Conservation (phyloP, 768 basidiomycete genomes). For the Lepiota venenata region DNA sequence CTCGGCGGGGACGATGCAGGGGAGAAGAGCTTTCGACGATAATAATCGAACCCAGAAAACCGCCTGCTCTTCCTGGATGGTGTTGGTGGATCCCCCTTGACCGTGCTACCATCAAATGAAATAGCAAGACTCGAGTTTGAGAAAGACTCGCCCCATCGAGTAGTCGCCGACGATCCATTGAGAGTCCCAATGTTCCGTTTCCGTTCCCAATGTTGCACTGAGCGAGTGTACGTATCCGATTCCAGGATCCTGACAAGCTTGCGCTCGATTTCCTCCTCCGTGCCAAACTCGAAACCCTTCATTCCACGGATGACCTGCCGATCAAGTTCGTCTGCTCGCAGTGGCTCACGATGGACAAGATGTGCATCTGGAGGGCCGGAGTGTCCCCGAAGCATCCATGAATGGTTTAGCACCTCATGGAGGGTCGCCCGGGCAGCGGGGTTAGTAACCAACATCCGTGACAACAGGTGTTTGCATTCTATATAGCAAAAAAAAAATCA, state of each 20-base stretch:
- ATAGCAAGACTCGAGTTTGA: slow-evolving; percentile 71
- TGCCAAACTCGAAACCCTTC: slow-evolving; percentile 96
- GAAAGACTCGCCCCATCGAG: slow-evolving; percentile 53
- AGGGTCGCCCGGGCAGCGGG: slow-evolving; percentile 83
- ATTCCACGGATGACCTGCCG: slow-evolving; percentile 82
- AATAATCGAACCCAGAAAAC: slow-evolving; percentile 96
- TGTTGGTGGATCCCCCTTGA: slow-evolving; percentile 38
- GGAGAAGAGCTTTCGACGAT: slow-evolving; percentile 84
- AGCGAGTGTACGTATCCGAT: slow-evolving; percentile 71
- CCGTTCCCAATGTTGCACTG: slow-evolving; percentile 77
- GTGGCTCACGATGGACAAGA: slow-evolving; percentile 84
- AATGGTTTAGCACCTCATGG: slow-evolving; percentile 80
- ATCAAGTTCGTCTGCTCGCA: slow-evolving; percentile 87
- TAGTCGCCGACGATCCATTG: slow-evolving; percentile 28
- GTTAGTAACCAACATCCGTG: slow-evolving; percentile 95
- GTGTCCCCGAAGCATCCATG: slow-evolving; percentile 92
- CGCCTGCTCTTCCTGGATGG: slow-evolving; percentile 69
- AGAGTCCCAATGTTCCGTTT: slow-evolving; percentile 41
- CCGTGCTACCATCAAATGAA: slow-evolving; percentile 49
- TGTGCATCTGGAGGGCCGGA: slow-evolving; percentile 77
- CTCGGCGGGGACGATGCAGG: slow-evolving; percentile 47
- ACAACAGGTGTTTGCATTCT: slow-evolving; percentile 95
- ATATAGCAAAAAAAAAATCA: background rate
- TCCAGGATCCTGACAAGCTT: slow-evolving; percentile 70
- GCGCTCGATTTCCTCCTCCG: slow-evolving; percentile 80